These are phyloP conservation scores for Rhodotorula mucilaginosa DNA, from an alignment of 1,284 basidiomycete species.

Conservation along the genomic window DNA sequence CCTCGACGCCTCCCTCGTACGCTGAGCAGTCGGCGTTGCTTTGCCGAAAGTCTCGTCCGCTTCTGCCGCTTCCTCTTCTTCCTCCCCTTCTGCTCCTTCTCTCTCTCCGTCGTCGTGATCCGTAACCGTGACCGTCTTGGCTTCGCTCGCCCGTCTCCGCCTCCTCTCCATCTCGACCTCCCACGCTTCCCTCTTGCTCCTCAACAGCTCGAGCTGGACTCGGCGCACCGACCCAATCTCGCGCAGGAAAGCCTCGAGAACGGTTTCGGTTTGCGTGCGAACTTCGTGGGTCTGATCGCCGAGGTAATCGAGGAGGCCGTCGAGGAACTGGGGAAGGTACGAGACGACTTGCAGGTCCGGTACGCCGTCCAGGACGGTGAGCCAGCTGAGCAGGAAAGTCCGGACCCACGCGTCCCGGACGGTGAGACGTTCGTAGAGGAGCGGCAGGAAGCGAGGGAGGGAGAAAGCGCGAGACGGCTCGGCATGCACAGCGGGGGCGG, in stretches of 20 bases:
- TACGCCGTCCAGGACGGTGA: constrained; percentile 91
- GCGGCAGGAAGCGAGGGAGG: constrained; percentile 87
- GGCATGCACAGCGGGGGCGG: not conserved
- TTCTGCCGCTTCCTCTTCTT: not conserved
- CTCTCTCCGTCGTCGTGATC: not conserved
- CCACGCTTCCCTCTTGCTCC: constrained; percentile 50
- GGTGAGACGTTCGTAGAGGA: constrained; percentile 88
- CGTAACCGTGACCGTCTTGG: constrained; percentile 19
- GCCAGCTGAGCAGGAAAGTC: constrained; percentile 95
- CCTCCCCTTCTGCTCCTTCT: not conserved
- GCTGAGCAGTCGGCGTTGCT: not conserved
- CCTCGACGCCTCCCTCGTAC: not conserved
- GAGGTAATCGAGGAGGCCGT: constrained; percentile 89
- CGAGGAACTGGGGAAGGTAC: constrained; percentile 90
- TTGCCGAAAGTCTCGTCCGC: constrained; percentile 3
- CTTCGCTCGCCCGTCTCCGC: constrained; percentile 18
- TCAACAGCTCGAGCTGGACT: constrained; percentile 46
- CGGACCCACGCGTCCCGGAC: constrained; percentile 94
- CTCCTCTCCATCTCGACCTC: constrained; percentile 15
- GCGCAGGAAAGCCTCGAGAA: constrained; percentile 85
- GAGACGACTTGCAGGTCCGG: constrained; percentile 93
- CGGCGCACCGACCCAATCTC: constrained; percentile 83
- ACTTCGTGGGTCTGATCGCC: constrained; percentile 95
- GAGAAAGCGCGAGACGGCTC: constrained; percentile 69
- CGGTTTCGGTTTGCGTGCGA: constrained; percentile 82